A percentile compares a stretch with the other conserved stretches of the same genome.
phyloP scores from a whole-genome alignment of 225 moss, liverwort and hornwort species.

The Marchantia paleacea region DNA sequence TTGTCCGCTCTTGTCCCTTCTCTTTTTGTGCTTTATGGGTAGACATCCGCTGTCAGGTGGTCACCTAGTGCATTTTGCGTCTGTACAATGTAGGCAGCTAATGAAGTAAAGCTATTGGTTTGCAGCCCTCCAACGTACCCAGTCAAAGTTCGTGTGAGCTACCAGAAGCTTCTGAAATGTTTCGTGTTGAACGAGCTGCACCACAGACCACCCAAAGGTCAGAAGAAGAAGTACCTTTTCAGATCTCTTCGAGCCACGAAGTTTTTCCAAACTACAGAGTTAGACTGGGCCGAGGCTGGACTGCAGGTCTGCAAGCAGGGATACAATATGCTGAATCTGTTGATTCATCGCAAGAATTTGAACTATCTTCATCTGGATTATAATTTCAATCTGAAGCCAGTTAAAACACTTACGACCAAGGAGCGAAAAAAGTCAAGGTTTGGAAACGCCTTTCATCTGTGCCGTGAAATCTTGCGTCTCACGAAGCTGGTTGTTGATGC shows the following conservation, averaged over 20 bases:
- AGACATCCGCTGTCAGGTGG: not conserved
- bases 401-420: conserved; percentile 97
- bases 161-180: conserved; percentile 98
- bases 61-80: not conserved
- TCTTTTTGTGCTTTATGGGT: not conserved
- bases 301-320: conserved; percentile 99
- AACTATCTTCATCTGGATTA: conserved; percentile 98
- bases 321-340: conserved; percentile 96
- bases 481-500: conserved; percentile 98
- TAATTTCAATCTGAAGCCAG: conserved; percentile 99
- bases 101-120: not conserved
- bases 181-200: conserved; percentile 96
- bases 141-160: conserved; percentile 98
- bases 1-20: not conserved
- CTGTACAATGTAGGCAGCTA: not conserved
- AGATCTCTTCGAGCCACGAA: conserved; percentile 93
- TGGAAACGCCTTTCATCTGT: conserved; percentile 97
- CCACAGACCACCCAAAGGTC: conserved; percentile 98
- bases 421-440: conserved; percentile 99
- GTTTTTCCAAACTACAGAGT: conserved; percentile 96
- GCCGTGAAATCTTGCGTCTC: conserved; percentile 91
- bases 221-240: conserved; percentile 97
- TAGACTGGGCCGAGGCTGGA: conserved; percentile 99
- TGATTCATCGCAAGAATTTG: conserved; percentile 97
- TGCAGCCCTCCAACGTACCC: conserved; percentile 96